Evolutionary conservation across 192 early-diverging fungal genomes (phyloP).

Genomic region (Phlyctochytrium bullatum): DNA sequence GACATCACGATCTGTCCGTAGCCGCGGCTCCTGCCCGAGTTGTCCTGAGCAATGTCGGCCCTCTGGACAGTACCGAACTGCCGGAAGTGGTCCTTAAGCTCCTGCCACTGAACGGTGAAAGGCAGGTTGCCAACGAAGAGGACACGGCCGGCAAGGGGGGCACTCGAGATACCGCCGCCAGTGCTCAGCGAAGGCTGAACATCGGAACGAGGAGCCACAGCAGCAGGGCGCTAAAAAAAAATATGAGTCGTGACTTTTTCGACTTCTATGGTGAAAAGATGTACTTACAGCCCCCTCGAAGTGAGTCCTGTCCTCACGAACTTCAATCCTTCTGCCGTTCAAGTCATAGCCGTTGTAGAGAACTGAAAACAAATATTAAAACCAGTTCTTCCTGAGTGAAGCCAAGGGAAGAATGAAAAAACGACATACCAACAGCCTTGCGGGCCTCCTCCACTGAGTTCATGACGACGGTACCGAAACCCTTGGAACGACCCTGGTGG

Average conservation of each 20-base stretch:
- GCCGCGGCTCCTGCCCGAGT: conserved; percentile 66
- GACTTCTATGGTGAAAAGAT: too few species aligned
- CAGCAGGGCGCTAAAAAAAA: background rate
- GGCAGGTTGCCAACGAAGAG: conserved; percentile 81
- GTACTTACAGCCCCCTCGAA: conserved; percentile 42
- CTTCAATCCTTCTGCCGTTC: conserved; percentile 71
- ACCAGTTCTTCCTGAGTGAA: background rate
- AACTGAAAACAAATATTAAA: conserved; percentile 14
- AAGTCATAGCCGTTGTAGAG: conserved; percentile 65
- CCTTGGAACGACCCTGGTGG: conserved; percentile 61
- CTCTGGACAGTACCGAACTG: conserved; percentile 63
- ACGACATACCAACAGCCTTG: conserved; percentile 55
- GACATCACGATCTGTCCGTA: conserved; percentile 69
- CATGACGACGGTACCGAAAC: conserved; percentile 71
- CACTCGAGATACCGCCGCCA: background rate
- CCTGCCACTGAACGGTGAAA: conserved; percentile 76
- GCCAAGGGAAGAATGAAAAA: background rate
- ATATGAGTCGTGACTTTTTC: too few species aligned
- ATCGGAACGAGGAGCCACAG: background rate
- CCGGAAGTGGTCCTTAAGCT: conserved; percentile 77
- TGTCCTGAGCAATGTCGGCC: conserved; percentile 65
- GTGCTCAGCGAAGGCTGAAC: background rate
- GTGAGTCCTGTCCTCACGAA: conserved; percentile 65
- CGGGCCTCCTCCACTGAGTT: conserved; percentile 64
- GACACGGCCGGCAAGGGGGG: conserved; percentile 28